Evolutionary conservation across 371 early-diverging fungal species (phyloP).

Genomic region (Mortierella sp.): DNA sequence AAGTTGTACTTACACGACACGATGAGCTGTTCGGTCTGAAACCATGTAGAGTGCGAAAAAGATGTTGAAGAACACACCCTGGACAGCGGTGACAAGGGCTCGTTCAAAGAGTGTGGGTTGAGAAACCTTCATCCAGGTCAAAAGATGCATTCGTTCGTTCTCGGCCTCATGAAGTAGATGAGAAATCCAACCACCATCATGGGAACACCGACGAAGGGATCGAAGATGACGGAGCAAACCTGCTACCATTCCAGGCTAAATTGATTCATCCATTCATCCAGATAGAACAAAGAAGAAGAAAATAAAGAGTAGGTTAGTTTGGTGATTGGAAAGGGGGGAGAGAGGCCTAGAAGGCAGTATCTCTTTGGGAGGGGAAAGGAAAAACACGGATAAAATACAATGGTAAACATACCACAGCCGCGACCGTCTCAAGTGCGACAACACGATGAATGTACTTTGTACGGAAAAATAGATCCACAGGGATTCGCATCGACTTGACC

Average conservation of each 20-base stretch:
- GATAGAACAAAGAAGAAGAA: background rate
- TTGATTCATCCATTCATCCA: too few species aligned
- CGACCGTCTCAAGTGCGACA: conserved; percentile 89
- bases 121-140: conserved; percentile 87
- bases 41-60: conserved; percentile 89
- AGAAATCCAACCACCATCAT: conserved; percentile 91
- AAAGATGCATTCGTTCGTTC: conserved; percentile 86
- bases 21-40: conserved; percentile 87
- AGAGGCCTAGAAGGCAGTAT: too few species aligned
- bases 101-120: conserved; percentile 76
- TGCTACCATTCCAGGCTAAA: conserved; percentile 94
- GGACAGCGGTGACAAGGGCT: conserved; percentile 72
- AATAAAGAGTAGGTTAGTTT: background rate
- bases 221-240: conserved; percentile 88
- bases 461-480: conserved; percentile 84
- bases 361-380: background rate
- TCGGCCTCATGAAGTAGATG: conserved; percentile 93
- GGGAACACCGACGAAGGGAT: conserved; percentile 81
- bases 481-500: conserved; percentile 75
- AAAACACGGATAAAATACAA: background rate
- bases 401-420: conserved; percentile 61
- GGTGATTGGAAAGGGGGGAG: background rate
- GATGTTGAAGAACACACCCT: conserved; percentile 92
- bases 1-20: conserved; percentile 75
- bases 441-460: conserved; percentile 84